phyloP scores from a whole-genome alignment of 2,329 filamentous ascomycete species.

The Neonectria sp. region DNA sequence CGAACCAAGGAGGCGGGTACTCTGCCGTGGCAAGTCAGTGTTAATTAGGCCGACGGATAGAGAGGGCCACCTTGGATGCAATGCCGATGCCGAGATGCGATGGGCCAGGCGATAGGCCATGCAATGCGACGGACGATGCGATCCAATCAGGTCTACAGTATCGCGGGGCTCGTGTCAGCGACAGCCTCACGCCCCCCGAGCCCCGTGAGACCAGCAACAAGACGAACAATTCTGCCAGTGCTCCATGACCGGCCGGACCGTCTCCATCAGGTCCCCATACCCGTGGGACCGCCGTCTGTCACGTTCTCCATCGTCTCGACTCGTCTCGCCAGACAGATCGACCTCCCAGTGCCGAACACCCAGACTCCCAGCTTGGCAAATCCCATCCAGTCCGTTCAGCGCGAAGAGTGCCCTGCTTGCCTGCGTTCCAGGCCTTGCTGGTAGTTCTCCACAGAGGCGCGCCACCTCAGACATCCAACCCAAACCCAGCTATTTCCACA shows the following conservation, averaged over 20 bases:
- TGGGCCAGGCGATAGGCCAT: neutral
- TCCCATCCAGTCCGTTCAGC: neutral
- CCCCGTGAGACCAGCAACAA: slow-evolving; percentile 14
- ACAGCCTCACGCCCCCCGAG: slow-evolving; percentile 9
- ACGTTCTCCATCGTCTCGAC: slow-evolving; percentile 2
- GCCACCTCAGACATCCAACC: neutral
- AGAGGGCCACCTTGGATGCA: slow-evolving; percentile 6
- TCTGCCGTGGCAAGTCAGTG: slow-evolving; percentile 3
- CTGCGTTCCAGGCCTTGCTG: neutral
- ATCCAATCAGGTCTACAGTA: slow-evolving; percentile 19
- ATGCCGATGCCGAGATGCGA: slow-evolving; percentile 29
- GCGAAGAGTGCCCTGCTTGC: neutral
- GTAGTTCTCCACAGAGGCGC: neutral
- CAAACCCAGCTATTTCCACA: slow-evolving; percentile 18
- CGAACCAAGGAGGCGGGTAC: slow-evolving; percentile 18
- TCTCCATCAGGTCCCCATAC: slow-evolving; percentile 16
- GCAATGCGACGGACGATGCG: neutral
- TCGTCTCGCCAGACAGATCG: slow-evolving; percentile 5
- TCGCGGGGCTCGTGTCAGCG: slow-evolving; percentile 6
- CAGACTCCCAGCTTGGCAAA: neutral
- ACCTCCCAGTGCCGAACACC: neutral
- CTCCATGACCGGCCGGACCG: neutral
- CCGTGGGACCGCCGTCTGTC: neutral
- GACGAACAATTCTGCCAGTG: slow-evolving; percentile 3
- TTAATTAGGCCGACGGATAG: slow-evolving; percentile 19